Conservation (phyloP, 2,329 filamentous ascomycete species). For the Fusarium sp. region DNA sequence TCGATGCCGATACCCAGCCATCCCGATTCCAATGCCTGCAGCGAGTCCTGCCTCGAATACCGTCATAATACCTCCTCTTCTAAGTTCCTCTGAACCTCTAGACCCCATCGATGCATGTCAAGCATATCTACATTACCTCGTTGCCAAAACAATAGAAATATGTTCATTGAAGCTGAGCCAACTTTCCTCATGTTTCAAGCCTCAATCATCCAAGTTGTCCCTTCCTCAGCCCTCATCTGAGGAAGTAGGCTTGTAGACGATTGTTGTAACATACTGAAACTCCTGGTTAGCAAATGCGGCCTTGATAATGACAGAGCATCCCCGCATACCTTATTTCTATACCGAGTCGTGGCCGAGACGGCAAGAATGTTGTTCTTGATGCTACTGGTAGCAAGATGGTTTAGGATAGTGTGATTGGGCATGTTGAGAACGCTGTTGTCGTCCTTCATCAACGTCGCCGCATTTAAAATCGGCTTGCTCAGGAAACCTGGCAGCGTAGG, state of each 20-base stretch:
- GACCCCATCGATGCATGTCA: constrained; percentile 15
- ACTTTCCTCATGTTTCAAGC: background rate
- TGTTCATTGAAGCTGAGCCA: background rate
- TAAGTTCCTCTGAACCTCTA: background rate
- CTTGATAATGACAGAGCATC: background rate
- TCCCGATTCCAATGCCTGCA: too few relatives aligned
- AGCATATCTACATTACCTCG: constrained; percentile 27
- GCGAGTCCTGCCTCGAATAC: background rate
- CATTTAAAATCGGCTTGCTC: constrained; percentile 94
- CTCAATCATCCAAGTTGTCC: constrained; percentile 3
- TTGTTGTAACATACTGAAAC: constrained; percentile 91
- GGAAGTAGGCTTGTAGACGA: constrained; percentile 93
- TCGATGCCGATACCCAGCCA: background rate
- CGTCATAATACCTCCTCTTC: background rate
- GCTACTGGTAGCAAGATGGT: constrained; percentile 96
- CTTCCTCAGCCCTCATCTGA: constrained; percentile 62
- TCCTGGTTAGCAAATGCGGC: constrained; percentile 26
- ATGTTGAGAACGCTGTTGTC: constrained; percentile 97
- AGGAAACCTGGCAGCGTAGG: constrained; percentile 92
- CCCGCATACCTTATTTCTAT: constrained; percentile 86
- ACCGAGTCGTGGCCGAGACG: constrained; percentile 96
- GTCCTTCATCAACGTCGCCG: constrained; percentile 92
- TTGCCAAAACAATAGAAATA: constrained; percentile 8
- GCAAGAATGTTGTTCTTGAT: constrained; percentile 97
- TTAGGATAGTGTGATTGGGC: constrained; percentile 97